Percentiles rank a stretch among this genome's conserved stretches.
phyloP scores from a whole-genome alignment of 345 rosid species.

The Populus deltoides region DNA sequence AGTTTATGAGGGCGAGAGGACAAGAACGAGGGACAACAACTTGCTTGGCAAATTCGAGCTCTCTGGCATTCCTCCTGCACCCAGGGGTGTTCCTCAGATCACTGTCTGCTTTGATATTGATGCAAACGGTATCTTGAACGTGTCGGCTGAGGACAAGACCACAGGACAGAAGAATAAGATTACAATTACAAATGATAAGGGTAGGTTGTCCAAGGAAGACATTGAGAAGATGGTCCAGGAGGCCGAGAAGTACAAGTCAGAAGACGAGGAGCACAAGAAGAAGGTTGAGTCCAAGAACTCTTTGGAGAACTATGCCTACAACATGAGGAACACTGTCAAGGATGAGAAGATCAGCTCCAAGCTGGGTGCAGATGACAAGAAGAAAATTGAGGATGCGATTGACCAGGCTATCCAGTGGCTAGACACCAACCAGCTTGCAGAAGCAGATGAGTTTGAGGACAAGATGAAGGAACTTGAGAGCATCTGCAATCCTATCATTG shows the following conservation, averaged over 20 bases:
- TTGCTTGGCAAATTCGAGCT: slow-evolving; percentile 32
- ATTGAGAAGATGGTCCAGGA: slow-evolving; percentile 21
- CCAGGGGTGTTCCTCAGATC: slow-evolving; percentile 32
- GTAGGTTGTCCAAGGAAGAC: slow-evolving; percentile 16
- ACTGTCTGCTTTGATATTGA: slow-evolving; percentile 33
- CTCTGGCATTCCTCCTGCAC: slow-evolving; percentile 35
- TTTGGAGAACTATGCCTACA: slow-evolving; percentile 18
- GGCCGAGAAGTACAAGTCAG: slow-evolving; percentile 25
- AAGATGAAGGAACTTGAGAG: slow-evolving; percentile 19
- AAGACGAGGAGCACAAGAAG: slow-evolving; percentile 20
- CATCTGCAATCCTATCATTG: slow-evolving; percentile 19
- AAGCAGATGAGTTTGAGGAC: slow-evolving; percentile 10
- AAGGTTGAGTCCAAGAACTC: slow-evolving; percentile 10
- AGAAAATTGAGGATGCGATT: slow-evolving; percentile 22
- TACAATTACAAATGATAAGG: slow-evolving; percentile 20
- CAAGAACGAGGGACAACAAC: slow-evolving; percentile 26
- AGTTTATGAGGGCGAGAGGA: slow-evolving; percentile 40
- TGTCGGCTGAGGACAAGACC: slow-evolving; percentile 27
- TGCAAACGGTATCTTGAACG: slow-evolving; percentile 27
- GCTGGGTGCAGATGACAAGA: slow-evolving; percentile 17
- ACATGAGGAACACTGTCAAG: slow-evolving; percentile 15
- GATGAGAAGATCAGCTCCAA: slow-evolving; percentile 15
- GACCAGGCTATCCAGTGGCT: slow-evolving; percentile 18
- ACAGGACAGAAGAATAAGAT: slow-evolving; percentile 23
- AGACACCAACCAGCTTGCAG: neutral